These are phyloP conservation scores for Cytospora leucostoma DNA, from an alignment of 2,329 filamentous ascomycete genomes.

Conservation along the genomic window DNA sequence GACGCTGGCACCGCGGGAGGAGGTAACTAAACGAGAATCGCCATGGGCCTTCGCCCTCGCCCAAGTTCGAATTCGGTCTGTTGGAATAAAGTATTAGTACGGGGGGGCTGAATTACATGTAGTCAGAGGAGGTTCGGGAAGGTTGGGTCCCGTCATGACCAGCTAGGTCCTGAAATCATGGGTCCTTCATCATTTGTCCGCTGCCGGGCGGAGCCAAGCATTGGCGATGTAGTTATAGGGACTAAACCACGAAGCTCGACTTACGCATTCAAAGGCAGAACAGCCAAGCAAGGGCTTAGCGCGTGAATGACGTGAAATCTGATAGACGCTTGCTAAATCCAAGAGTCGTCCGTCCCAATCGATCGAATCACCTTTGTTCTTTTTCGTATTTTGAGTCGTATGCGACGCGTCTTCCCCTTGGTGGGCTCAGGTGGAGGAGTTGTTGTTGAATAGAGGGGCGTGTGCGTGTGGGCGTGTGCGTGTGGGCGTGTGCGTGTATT, in stretches of 20 bases:
- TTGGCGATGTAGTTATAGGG: slow-evolving; percentile 13
- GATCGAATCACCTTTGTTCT: background rate
- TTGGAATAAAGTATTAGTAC: slow-evolving; percentile 4
- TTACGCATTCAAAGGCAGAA: slow-evolving; percentile 27
- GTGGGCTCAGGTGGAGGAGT: too few relatives aligned
- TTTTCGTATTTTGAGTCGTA: background rate
- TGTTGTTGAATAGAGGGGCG: too few relatives aligned
- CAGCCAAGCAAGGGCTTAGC: slow-evolving; percentile 15
- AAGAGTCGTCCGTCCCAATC: background rate
- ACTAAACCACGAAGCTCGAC: slow-evolving; percentile 19
- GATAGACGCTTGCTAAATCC: background rate
- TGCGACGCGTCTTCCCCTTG: background rate
- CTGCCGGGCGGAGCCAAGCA: slow-evolving; percentile 6
- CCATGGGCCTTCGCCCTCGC: slow-evolving; percentile 36
- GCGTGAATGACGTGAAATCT: background rate
- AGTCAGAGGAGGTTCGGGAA: background rate
- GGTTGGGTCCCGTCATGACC: background rate
- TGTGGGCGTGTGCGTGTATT: too few relatives aligned
- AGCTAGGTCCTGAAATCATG: background rate
- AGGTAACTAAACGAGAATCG: slow-evolving; percentile 28
- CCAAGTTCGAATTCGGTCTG: slow-evolving; percentile 37
- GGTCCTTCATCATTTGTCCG: background rate
- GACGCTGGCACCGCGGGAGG: slow-evolving; percentile 17
- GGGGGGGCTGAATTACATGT: background rate
- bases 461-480: too few relatives aligned